Percentiles rank a stretch among this genome's conserved stretches.
These are phyloP conservation scores for Paraphoma sp. DNA, from an alignment of 2,329 filamentous ascomycete genomes.

Conservation along the genomic window DNA sequence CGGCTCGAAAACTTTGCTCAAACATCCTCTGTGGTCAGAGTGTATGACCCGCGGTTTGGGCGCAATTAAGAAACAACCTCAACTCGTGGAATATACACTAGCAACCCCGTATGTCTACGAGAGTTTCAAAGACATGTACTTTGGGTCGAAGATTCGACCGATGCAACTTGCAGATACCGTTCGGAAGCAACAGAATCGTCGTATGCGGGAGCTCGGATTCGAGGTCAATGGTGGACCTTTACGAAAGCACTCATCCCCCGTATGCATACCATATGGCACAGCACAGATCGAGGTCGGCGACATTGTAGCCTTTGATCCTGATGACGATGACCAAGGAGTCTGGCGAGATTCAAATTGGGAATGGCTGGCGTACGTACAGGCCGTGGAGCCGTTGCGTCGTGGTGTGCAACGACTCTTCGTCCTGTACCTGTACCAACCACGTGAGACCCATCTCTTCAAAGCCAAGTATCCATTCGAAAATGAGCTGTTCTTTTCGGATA, in stretches of 20 bases:
- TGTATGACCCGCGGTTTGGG: slow-evolving; percentile 21
- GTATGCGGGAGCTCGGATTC: slow-evolving; percentile 19
- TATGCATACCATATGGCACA: slow-evolving; percentile 8
- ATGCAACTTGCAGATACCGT: slow-evolving; percentile 15
- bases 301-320: slow-evolving; percentile 56
- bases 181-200: slow-evolving; percentile 6
- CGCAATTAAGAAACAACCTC: slow-evolving; percentile 22
- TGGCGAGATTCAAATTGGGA: slow-evolving; percentile 65
- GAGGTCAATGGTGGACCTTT: too few species aligned
- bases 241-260: neutral
- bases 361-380: slow-evolving; percentile 76
- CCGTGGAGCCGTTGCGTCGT: slow-evolving; percentile 31
- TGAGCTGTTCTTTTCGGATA: slow-evolving; percentile 78
- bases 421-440: slow-evolving; percentile 75
- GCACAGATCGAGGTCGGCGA: slow-evolving; percentile 52
- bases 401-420: slow-evolving; percentile 63
- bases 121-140: slow-evolving; percentile 70
- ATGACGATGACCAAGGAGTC: slow-evolving; percentile 53
- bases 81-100: slow-evolving; percentile 57
- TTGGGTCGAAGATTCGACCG: slow-evolving; percentile 59
- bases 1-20: slow-evolving; percentile 40
- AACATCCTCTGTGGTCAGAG: slow-evolving; percentile 63
- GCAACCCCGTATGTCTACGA: slow-evolving; percentile 73
- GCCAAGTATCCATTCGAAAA: slow-evolving; percentile 74
- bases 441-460: slow-evolving; percentile 72